Evolutionary conservation across 495 filamentous ascomycete species (phyloP).

Genomic region (Clavariopsis aquatica): DNA sequence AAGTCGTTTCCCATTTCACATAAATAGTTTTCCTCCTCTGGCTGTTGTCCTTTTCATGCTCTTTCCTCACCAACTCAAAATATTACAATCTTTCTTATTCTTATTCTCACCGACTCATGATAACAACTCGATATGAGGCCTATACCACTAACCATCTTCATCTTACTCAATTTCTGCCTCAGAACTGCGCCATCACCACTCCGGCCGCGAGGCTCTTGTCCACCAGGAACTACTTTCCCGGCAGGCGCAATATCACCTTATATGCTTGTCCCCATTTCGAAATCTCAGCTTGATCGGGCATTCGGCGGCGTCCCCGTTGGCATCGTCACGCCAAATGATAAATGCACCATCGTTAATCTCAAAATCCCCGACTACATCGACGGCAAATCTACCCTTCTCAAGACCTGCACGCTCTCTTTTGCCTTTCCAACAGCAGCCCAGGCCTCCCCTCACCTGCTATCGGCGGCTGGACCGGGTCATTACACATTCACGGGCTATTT

Average conservation of each 20-base stretch:
- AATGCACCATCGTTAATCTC: slow-evolving; percentile 27
- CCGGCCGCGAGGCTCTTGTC: background rate
- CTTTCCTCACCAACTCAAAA: too few relatives aligned
- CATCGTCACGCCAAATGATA: slow-evolving; percentile 20
- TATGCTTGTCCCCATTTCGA: slow-evolving; percentile 13
- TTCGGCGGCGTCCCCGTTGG: slow-evolving; percentile 15
- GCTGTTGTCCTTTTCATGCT: too few relatives aligned
- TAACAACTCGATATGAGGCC: background rate
- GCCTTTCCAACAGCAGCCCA: slow-evolving; percentile 10
- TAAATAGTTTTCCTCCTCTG: too few relatives aligned
- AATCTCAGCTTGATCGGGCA: slow-evolving; percentile 13
- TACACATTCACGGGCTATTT: slow-evolving; percentile 23
- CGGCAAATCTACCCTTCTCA: slow-evolving; percentile 19
- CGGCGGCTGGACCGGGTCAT: slow-evolving; percentile 13
- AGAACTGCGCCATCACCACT: background rate
- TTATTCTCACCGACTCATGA: too few relatives aligned
- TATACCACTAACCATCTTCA: background rate
- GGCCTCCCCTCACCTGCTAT: slow-evolving; percentile 11
- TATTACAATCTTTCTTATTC: too few relatives aligned
- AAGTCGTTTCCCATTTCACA: background rate
- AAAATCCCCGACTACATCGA: slow-evolving; percentile 25
- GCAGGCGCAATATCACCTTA: slow-evolving; percentile 22
- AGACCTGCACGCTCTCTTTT: slow-evolving; percentile 21
- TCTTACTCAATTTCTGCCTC: background rate
- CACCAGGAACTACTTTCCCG: slow-evolving; percentile 11